Evolutionary conservation across 805 yeast species (phyloP).

Genomic region (Scheffersomyces stipitis): DNA sequence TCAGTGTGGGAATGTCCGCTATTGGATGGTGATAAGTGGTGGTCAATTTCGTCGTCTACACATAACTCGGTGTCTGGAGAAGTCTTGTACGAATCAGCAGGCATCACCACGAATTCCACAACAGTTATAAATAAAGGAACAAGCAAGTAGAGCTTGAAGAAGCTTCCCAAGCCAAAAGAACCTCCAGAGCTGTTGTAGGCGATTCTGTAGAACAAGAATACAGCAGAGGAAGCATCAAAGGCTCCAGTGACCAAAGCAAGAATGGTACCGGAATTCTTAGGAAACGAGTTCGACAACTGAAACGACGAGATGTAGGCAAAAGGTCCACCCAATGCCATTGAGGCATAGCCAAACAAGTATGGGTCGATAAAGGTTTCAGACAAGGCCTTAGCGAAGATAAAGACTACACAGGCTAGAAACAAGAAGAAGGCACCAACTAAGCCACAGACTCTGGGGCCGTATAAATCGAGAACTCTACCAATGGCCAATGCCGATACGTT

Average conservation of each 20-base stretch:
- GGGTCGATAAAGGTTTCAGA: slow-evolving; percentile 43
- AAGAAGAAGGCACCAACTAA: slow-evolving; percentile 50
- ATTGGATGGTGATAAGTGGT: slow-evolving; percentile 35
- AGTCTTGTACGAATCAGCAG: slow-evolving; percentile 49
- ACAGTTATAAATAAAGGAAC: slow-evolving; percentile 51
- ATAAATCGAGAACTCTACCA: slow-evolving; percentile 49
- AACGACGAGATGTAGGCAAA: slow-evolving; percentile 56
- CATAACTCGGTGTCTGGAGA: slow-evolving; percentile 27
- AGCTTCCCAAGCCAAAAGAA: slow-evolving; percentile 39
- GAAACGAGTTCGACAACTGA: slow-evolving; percentile 58
- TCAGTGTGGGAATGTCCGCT: slow-evolving; percentile 21
- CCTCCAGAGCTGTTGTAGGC: slow-evolving; percentile 33
- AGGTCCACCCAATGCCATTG: slow-evolving; percentile 60
- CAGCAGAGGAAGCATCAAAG: slow-evolving; percentile 58
- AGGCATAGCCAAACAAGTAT: slow-evolving; percentile 49
- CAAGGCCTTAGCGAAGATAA: slow-evolving; percentile 38
- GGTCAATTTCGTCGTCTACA: slow-evolving; percentile 7
- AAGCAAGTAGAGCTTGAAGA: slow-evolving; percentile 47
- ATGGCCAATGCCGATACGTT: slow-evolving; percentile 53
- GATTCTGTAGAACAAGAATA: slow-evolving; percentile 48
- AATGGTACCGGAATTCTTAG: slow-evolving; percentile 50
- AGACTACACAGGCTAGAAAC: slow-evolving; percentile 44
- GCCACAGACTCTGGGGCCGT: slow-evolving; percentile 56
- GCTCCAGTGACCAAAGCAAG: slow-evolving; percentile 59
- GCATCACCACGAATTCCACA: slow-evolving; percentile 50